phyloP scores from a whole-genome alignment of 257 asterid species.

The Paraleonurus japonicus region DNA sequence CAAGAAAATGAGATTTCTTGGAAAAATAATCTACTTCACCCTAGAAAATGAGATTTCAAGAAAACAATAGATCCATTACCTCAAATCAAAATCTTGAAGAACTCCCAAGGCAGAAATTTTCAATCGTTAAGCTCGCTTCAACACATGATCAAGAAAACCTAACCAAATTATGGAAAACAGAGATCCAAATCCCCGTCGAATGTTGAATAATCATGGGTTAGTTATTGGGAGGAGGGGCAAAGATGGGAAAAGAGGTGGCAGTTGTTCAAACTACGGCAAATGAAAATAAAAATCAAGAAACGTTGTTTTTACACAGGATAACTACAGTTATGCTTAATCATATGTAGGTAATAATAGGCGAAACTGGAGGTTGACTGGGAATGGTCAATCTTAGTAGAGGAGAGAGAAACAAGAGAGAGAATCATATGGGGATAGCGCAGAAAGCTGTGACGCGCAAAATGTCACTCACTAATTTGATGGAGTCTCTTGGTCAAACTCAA shows the following conservation, averaged over 20 bases:
- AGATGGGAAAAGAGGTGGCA: constrained; percentile 31
- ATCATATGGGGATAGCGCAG: constrained; percentile 5
- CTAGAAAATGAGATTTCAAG: constrained; percentile 5
- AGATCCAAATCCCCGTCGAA: constrained; percentile 33
- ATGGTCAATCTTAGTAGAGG: constrained; percentile 27
- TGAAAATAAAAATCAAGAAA: constrained; percentile 21
- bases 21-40: not conserved
- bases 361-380: constrained; percentile 38
- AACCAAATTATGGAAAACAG: constrained; percentile 8
- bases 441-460: not conserved
- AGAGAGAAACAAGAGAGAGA: not conserved
- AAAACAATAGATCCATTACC: constrained; percentile 32
- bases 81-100: constrained; percentile 18
- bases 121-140: constrained; percentile 20
- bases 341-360: constrained; percentile 16
- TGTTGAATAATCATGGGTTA: constrained; percentile 27
- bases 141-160: constrained; percentile 21
- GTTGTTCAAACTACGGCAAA: constrained; percentile 14
- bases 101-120: not conserved
- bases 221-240: constrained; percentile 4
- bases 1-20: not conserved
- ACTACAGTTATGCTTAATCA: not conserved
- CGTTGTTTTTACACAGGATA: not conserved
- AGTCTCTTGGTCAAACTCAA: not conserved
- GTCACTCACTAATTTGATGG: not conserved